These are phyloP conservation scores for Asterionellopsis glacialis DNA, from an alignment of 108 stramenopile species.

Conservation along the genomic window DNA sequence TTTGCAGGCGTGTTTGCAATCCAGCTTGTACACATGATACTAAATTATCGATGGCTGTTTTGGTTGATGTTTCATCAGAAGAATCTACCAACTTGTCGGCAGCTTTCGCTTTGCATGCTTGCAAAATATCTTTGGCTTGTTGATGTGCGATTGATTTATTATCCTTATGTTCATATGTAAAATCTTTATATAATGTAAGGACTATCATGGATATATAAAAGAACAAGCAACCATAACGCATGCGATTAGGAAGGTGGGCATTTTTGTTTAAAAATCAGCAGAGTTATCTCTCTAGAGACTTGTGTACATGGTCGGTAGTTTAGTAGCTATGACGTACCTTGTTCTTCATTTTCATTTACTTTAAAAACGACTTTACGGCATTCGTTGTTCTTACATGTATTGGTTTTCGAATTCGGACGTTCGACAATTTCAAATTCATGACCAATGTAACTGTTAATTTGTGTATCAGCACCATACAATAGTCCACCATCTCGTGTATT, in stretches of 20 bases:
- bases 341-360: slow-evolving; percentile 59
- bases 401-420: slow-evolving; percentile 56
- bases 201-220: no score
- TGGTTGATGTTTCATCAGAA: no score
- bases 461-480: slow-evolving; percentile 41
- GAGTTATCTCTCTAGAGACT: no score
- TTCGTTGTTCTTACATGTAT: slow-evolving; percentile 37
- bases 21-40: no score
- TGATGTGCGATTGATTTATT: slow-evolving; percentile 28
- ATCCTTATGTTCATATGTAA: slow-evolving; percentile 43
- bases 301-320: no score
- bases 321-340: slow-evolving; percentile 53
- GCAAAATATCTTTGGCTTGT: slow-evolving; percentile 36
- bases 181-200: slow-evolving; percentile 19
- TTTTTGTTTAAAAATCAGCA: no score
- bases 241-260: no score
- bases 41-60: no score
- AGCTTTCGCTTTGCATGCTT: slow-evolving; percentile 19
- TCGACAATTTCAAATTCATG: slow-evolving; percentile 72
- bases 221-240: no score
- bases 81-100: neutral
- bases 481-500: slow-evolving; percentile 46
- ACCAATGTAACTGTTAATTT: slow-evolving; percentile 48
- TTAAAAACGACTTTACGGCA: slow-evolving; percentile 55
- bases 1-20: no score